Evolutionary conservation across 106 monocot species (phyloP), one percentile per base, ranked within the genome.

Genomic region (Apostasia ramifera): DNA sequence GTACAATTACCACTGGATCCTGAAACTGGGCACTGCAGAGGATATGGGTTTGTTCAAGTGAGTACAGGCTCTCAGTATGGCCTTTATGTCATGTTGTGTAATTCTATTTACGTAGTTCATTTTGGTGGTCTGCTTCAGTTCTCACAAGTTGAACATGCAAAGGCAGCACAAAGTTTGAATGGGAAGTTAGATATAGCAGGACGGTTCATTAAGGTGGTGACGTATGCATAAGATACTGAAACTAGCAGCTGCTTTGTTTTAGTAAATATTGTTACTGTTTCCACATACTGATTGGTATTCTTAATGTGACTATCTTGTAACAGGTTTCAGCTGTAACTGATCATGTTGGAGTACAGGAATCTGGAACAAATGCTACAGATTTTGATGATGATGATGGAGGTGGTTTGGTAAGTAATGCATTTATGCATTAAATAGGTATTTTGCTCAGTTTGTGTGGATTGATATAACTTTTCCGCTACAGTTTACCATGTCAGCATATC

Each of bases 381-480:
- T 77, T 93, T 70, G 93, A 93, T 77, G 93, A 93, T 67, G 93
- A 93, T 70, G 93, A 93, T 71, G 93, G 93, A 53, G 89, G 89
- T 70, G 92, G 92, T 43, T 77, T 92, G 92, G 92, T 92, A 63
- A 72, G 92, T 81, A 7, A 8, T 8, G 44, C 9, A n/a, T 63
- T 12, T 61, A 3, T 42, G 26, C 26, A 26, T 26, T 26, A 26
- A 26, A 26, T 26, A 26, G 26, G 26, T 26, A 26, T 26, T 26
- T 26, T 26, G 26, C 26, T 26, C 26, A 26, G 26, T 26, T 26
- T 26, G 26, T 26, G 26, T 26, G 26, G 26, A 26, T 26, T 26
- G 26, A 26, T 26, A 26, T 26, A 26, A 26, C 26, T 26, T 26
- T 26, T 26, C 26, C 26, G 26, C 26, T 26, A 26, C 26, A 26